Base-by-base conservation (phyloP, 1,139 yeast genomes). In the Kodamaea anthophila region DNA sequence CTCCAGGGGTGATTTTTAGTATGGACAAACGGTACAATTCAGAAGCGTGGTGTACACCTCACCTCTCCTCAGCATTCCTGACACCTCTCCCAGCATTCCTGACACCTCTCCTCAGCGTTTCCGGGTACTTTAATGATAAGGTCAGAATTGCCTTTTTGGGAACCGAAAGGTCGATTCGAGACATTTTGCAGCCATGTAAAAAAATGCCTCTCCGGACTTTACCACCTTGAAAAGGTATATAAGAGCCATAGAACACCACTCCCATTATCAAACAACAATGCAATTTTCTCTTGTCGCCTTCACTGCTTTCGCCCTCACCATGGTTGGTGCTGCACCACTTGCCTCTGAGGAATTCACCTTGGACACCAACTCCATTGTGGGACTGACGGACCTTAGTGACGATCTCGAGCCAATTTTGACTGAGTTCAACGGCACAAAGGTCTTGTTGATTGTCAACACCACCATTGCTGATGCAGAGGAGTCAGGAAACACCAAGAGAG, bases 341-440 rank as follows among this genome's bases (percentile, higher is more conserved):
- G n/a, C n/a, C n/a, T n/a, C n/a, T n/a, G n/a, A n/a, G n/a, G n/a
- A 33, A 4, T 31, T 28, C 10, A 22, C 27, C 12, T 20, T 32
- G 15, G 50, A 51, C 9, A 45, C 42, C 8, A 42, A 45, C 18
- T 45, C 53, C 11, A 32, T 47, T 23, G 27, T 28, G 19, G 40
- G 36, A 21, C 31, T 31, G 11, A 25, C 33, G 15, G 33, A 36
- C 4, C 29, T 47, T 21, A 22, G 40, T 6, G 37, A 30, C 14
- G 50, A 46, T 15, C 36, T 40, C 14, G 44, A 33, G 9, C 44
- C 48, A 1, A 24, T 46, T 14, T 37, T 44, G n/a, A 34, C 39
- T 21, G 39, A 35, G 6, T 18, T 37, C 11, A 35, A 45, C 23
- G 50, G 48, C 11, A 39, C 43, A 20, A 41, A 37, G 23, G 38